Evolutionary conservation across 805 yeast genomes (phyloP), one percentile per base, ranked within the genome.

Genomic region (Wickerhamomyces queroliae): DNA sequence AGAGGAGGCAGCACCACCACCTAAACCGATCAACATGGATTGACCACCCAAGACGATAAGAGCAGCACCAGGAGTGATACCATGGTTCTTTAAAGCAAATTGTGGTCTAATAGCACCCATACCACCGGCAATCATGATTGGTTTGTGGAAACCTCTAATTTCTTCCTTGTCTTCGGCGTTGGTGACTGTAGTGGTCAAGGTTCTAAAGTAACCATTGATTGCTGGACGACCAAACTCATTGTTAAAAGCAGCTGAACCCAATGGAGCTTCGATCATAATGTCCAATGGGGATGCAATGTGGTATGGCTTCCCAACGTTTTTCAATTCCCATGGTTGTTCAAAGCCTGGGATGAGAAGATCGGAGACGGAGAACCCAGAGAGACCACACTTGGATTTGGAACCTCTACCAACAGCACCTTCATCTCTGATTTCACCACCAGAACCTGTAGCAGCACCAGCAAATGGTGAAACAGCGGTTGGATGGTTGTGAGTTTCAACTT

Each of bases 381-480:
- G 71, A 40, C 99, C 99, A 58, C 97, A 95, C 66, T 93, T 91
- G 33, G 98, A 78, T 63, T 88, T 88, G 20, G 98, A 91, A 34
- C 99, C 99, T 62, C 97, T 80, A 47, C 99, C 99, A 20, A 93
- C 96, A 23, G 99, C 99, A 67, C 97, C 99, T 69, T 93, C 99
- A 64, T 93, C 99, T 74, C 99, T 86, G 56, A 93, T 93, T 67
- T 93, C 99, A 70, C 99, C 99, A 62, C 99, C 99, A 10, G 98
- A 90, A 47, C 99, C 99, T 12, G 99, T 93, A 32, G 99, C 95
- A 24, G 99, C 99, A 63, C 99, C 99, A 3, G 99, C 90, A 66
- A 88, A 93, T 30, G 99, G 99, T 19, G 98, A 91, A 5, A 93
- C 97, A 1, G 99, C 99, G 20, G 99, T 93, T 40, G 99, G 99